These are phyloP conservation scores for Neophaeococcomyces aloes DNA, from an alignment of 2,329 filamentous ascomycete genomes.

Conservation along the genomic window DNA sequence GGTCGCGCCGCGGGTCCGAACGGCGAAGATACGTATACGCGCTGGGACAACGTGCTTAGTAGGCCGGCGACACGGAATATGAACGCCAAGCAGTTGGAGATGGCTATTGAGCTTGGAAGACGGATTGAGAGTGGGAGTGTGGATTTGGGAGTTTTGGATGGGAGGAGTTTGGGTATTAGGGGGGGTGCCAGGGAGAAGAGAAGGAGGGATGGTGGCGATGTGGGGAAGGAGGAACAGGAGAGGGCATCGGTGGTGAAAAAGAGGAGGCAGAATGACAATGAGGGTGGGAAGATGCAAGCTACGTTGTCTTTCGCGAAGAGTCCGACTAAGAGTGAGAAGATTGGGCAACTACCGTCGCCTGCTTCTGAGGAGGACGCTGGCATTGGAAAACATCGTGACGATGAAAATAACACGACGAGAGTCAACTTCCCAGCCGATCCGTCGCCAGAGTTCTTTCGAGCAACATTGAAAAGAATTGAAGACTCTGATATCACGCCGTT, in stretches of 20 bases:
- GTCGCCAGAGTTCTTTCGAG: slow-evolving; percentile 5
- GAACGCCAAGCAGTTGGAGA: slow-evolving; percentile 28
- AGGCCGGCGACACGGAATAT: slow-evolving; percentile 37
- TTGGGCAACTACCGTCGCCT: slow-evolving; percentile 7
- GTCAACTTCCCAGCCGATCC: background rate
- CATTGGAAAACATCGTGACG: background rate
- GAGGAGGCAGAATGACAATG: slow-evolving; percentile 1
- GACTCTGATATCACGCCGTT: slow-evolving; percentile 40
- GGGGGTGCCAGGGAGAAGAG: slow-evolving; percentile 25
- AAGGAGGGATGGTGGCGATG: background rate
- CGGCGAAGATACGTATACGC: slow-evolving; percentile 23
- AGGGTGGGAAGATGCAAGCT: slow-evolving; percentile 11
- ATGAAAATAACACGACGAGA: background rate
- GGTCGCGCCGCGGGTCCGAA: slow-evolving; percentile 23
- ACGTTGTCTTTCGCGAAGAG: slow-evolving; percentile 11
- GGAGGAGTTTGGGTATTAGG: slow-evolving; percentile 30
- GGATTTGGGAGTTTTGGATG: slow-evolving; percentile 31
- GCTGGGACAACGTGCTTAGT: slow-evolving; percentile 34
- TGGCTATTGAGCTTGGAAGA: slow-evolving; percentile 30
- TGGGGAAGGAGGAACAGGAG: background rate
- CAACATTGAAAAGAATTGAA: slow-evolving; percentile 31
- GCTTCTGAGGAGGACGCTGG: slow-evolving; percentile 12
- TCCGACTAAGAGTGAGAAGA: background rate
- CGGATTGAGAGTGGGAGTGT: slow-evolving; percentile 29
- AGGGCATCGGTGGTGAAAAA: background rate